Evolutionary conservation across 768 basidiomycete species (phyloP), one percentile per base, ranked within the genome.

Genomic region (Suillus paluster): DNA sequence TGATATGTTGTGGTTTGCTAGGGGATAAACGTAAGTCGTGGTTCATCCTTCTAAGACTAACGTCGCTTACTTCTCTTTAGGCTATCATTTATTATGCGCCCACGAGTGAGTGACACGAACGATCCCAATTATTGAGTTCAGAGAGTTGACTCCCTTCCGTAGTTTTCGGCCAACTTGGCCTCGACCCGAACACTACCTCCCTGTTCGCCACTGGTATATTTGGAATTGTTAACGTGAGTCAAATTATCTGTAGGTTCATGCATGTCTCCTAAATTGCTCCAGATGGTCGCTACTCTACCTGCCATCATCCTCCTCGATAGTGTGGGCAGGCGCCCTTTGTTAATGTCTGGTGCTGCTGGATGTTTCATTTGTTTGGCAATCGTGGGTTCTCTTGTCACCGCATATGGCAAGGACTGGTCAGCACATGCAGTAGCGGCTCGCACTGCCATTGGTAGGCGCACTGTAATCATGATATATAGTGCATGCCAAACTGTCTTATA

Each of bases 141-240:
- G 17, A 2, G 46, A 34, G 38, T 21, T 53, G 4, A 63, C 30
- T 65, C 65, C 64, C 67, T 73, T 57, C 65, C 66, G 7, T 61
- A 70, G 79, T 81, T 41, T 80, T 80, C 59, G 69, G 73, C 56
- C 76, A 78, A 58, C 61, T 81, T n/a, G 78, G 78, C n/a, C 64
- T 80, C 38, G 70, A 77, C 23, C 75, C 73, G 0, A 77, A 73
- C 41, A 80, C 79, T 1, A 77, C 79, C 1, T 80, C 79, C 9
- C 62, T 80, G 7, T 64, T 80, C 11, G 79, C 80, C n/a, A 77
- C 78, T 1, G 79, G 79, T 14, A 76, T 79, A 23, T 78, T 73
- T 21, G 80, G 79, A 8, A 68, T 79, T 63, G 72, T 75, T 17
- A 77, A 73, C 15, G 69, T 68, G 50, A 42, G 67, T 64, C 30